Evolutionary conservation across 495 filamentous ascomycete genomes (phyloP).

Genomic region (Penicillium nucicola): DNA sequence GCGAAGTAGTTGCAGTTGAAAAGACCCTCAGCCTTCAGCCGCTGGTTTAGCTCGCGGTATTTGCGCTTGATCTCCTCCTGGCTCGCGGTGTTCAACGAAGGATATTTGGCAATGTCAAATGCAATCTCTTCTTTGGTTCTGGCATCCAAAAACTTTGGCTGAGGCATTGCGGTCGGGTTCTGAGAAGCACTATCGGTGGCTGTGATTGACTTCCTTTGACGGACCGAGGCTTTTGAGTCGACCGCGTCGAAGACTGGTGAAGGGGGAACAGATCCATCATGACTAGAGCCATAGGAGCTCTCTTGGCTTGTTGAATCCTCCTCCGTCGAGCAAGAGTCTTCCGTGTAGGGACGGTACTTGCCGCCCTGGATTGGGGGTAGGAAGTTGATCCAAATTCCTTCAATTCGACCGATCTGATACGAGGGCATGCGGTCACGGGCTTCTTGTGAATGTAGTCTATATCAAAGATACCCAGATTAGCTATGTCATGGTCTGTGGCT

Average conservation of each 20-base stretch:
- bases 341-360: conserved; percentile 60
- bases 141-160: conserved; percentile 61
- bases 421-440: conserved; percentile 71
- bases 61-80: conserved; percentile 76
- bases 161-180: conserved; percentile 19
- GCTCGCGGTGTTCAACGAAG: conserved; percentile 67
- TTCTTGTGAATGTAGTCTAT: conserved; percentile 79
- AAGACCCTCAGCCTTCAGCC: conserved; percentile 69
- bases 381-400: conserved; percentile 86
- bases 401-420: conserved; percentile 80
- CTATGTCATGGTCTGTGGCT: neutral
- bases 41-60: conserved; percentile 71
- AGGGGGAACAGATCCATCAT: conserved; percentile 34
- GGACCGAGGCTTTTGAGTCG: conserved; percentile 33
- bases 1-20: conserved; percentile 83
- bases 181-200: conserved; percentile 36
- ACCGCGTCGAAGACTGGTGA: conserved; percentile 66
- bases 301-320: conserved; percentile 28
- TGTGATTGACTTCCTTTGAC: conserved; percentile 27
- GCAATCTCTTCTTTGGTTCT: conserved; percentile 72
- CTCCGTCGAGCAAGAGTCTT: conserved; percentile 31
- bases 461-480: neutral
- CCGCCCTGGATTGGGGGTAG: conserved; percentile 91
- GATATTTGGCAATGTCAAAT: conserved; percentile 77
- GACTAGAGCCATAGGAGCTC: conserved; percentile 43